phyloP scores from a whole-genome alignment of 192 early-diverging fungal genomes.

The Obelidium mucronatum region DNA sequence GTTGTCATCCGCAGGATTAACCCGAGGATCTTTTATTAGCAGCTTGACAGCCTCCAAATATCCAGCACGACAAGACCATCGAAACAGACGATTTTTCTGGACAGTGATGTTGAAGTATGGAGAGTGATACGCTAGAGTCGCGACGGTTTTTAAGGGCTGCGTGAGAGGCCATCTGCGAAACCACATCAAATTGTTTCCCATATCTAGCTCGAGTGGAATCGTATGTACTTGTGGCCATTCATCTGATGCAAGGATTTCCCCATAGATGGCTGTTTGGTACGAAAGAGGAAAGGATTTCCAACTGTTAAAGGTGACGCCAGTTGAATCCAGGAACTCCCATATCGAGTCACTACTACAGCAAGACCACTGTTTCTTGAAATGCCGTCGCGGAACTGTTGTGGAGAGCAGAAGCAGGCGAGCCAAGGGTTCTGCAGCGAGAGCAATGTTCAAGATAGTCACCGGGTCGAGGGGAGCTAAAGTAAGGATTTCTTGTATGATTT shows the following conservation, averaged over 20 bases:
- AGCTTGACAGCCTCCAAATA: not conserved
- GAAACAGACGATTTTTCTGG: not conserved
- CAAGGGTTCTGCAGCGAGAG: not conserved
- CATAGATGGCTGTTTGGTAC: not conserved
- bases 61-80: conserved; percentile 4
- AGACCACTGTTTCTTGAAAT: not conserved
- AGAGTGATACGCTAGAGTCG: not conserved
- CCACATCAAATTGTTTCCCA: not conserved
- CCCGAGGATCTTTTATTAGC: not conserved
- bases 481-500: not conserved
- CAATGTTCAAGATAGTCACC: not conserved
- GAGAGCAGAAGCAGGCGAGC: not conserved
- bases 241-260: not conserved
- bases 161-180: not conserved
- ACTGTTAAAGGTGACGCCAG: not conserved
- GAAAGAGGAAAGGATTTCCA: not conserved
- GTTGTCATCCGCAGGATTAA: conserved; percentile 9
- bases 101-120: not conserved
- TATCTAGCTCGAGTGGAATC: not conserved
- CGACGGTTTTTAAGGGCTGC: not conserved
- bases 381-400: not conserved
- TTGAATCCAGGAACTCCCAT: not conserved
- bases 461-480: not conserved
- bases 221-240: not conserved
- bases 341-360: not conserved